Evolutionary conservation across 257 asterid species (phyloP), one percentile per base, ranked within the genome.

Genomic region (Capsicum rhomboideum): DNA sequence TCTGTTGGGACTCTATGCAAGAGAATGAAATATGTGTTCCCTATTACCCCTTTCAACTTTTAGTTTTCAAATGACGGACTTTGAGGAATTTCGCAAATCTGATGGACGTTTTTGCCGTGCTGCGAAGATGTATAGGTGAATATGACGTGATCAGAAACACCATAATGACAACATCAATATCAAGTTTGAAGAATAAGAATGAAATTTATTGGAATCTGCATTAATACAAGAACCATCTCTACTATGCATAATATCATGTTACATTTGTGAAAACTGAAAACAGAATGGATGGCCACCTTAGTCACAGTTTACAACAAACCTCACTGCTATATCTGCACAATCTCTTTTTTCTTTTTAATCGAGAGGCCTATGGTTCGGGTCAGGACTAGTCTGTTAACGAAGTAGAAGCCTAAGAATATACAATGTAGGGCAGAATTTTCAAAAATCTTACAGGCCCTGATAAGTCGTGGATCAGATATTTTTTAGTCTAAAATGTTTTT

Each of bases 371-470:
- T 55, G 31, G 78, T 82, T 82, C 63, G 44, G 44, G 75, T 42
- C 26, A 75, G 44, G 26, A 26, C 81, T 75, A 49, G 42, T 55
- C 6, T 49, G 55, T 82, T 90, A 88, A 78, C 53, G 55, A 14
- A 59, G 77, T 81, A 82, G 61, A 83, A 59, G 80, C 77, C 72
- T 79, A 44, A 75, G 12, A 75, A 75, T 49, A 49, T 61, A 82
- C 64, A 52, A 72, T 56, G 54, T 78, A 82, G 78, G 86, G 87
- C 83, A 29, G 80, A 67, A 53, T 79, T 61, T 85, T 75, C 74
- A 67, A 34, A 42, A 14, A 80, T 83, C 74, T 61, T 18, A 59
- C 78, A 74, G 77, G 64, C 85, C 89, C 87, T 82, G 82, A 79
- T 42, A 71, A 10, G 18, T 42, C 10, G 18, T n/a, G 79, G 17